Conservation (phyloP, 805 yeast species). For the Candida maesae region DNA sequence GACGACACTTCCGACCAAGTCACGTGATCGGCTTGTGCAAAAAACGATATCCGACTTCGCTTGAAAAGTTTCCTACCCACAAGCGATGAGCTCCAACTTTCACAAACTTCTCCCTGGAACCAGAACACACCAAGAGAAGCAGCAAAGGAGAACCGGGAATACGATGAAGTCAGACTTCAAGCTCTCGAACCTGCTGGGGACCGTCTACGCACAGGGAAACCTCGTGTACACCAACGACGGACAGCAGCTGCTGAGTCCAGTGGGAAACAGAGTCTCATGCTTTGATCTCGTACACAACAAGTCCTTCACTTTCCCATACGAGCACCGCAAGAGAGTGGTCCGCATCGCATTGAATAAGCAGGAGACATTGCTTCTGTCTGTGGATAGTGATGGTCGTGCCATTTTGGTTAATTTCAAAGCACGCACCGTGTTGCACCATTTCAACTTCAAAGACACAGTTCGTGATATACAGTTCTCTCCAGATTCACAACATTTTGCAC, state of each 20-base stretch:
- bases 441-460: conserved; percentile 83
- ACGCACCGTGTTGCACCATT: conserved; percentile 85
- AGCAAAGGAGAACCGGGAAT: no score
- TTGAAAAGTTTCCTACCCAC: neutral
- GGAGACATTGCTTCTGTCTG: conserved; percentile 72
- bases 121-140: no score
- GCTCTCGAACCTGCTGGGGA: conserved; percentile 87
- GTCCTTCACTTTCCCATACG: conserved; percentile 87
- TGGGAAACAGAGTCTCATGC: conserved; percentile 87
- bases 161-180: conserved; percentile 84
- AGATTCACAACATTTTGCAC: conserved; percentile 82
- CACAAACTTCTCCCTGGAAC: neutral
- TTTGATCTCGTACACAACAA: conserved; percentile 82
- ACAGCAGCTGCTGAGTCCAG: conserved; percentile 77
- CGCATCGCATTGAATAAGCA: conserved; percentile 81
- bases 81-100: conserved; percentile 18
- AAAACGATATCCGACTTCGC: no score
- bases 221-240: conserved; percentile 85
- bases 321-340: conserved; percentile 81
- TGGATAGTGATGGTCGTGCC: conserved; percentile 91
- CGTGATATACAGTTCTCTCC: conserved; percentile 78
- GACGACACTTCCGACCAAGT: neutral
- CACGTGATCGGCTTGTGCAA: neutral
- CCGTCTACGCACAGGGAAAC: conserved; percentile 94
- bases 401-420: conserved; percentile 82